These are phyloP conservation scores for Nectriaceae sp. DNA, from an alignment of 2,329 filamentous ascomycete species.

Conservation along the genomic window DNA sequence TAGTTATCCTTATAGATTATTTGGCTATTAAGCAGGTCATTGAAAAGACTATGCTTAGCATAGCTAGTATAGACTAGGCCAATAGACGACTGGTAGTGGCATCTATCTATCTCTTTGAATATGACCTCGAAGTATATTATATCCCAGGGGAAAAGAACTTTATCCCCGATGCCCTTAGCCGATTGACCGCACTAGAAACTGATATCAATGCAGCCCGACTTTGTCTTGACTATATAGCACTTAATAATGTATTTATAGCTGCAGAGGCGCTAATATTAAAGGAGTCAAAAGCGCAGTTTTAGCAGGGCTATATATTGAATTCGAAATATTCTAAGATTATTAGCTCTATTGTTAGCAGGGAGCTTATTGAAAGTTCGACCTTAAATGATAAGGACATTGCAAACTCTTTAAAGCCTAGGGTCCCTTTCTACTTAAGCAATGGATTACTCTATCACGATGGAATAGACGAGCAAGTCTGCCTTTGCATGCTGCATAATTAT, in stretches of 20 bases:
- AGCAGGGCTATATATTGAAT: background rate
- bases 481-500: background rate
- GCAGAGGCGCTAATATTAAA: conserved; percentile 1
- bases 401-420: conserved; percentile 2
- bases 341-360: background rate
- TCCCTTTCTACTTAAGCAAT: background rate
- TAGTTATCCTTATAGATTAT: background rate
- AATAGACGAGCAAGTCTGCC: background rate
- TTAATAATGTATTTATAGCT: conserved; percentile 1
- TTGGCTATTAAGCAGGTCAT: background rate
- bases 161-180: conserved; percentile 3
- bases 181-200: background rate
- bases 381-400: background rate
- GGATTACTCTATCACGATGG: background rate
- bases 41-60: background rate
- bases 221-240: background rate
- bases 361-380: background rate
- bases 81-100: background rate
- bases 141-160: conserved; percentile 1
- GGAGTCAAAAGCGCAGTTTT: background rate
- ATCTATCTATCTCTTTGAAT: conserved; percentile 4
- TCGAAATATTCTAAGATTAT: background rate
- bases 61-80: background rate
- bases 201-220: background rate
- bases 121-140: background rate